Percentiles rank a stretch among this genome's conserved stretches.
phyloP scores from a whole-genome alignment of 192 early-diverging fungal genomes.

The Coemansia erecta region DNA sequence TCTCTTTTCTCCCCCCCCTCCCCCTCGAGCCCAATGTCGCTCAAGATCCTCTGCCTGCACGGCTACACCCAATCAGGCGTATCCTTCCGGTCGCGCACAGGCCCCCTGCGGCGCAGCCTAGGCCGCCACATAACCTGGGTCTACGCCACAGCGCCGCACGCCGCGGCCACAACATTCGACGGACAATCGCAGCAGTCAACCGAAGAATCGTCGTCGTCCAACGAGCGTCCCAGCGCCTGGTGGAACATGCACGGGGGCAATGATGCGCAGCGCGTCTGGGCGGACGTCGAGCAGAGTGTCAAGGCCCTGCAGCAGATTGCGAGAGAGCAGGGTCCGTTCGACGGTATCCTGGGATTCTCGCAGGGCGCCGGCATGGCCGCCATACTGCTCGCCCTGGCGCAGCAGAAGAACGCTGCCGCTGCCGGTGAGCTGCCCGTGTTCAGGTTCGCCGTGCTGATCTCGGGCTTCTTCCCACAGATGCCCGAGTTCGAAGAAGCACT shows the following conservation, averaged over 20 bases:
- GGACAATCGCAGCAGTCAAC: too few species aligned
- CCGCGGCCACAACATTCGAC: constrained; percentile 14
- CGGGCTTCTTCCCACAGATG: constrained; percentile 28
- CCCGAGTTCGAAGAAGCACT: constrained; percentile 11
- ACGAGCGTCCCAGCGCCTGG: too few species aligned
- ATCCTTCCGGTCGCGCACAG: constrained; percentile 43
- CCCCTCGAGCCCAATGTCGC: neutral
- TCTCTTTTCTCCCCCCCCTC: neutral
- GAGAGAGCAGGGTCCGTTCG: constrained; percentile 27
- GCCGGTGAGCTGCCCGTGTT: neutral
- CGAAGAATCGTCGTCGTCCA: too few species aligned
- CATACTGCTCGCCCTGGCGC: constrained; percentile 17
- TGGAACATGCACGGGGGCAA: constrained; percentile 28
- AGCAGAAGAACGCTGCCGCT: constrained; percentile 8
- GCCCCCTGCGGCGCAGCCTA: constrained; percentile 29
- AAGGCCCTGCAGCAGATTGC: neutral
- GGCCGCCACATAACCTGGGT: constrained; percentile 14
- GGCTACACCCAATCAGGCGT: constrained; percentile 46
- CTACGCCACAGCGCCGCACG: constrained; percentile 27
- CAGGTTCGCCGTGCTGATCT: constrained; percentile 26
- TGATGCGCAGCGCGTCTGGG: neutral
- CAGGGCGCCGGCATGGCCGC: constrained; percentile 46
- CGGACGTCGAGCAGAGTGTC: constrained; percentile 14
- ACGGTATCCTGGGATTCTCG: constrained; percentile 44
- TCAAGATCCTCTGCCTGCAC: constrained; percentile 46